phyloP scores from a whole-genome alignment of 768 basidiomycete genomes.

The Auriscalpium orientale region DNA sequence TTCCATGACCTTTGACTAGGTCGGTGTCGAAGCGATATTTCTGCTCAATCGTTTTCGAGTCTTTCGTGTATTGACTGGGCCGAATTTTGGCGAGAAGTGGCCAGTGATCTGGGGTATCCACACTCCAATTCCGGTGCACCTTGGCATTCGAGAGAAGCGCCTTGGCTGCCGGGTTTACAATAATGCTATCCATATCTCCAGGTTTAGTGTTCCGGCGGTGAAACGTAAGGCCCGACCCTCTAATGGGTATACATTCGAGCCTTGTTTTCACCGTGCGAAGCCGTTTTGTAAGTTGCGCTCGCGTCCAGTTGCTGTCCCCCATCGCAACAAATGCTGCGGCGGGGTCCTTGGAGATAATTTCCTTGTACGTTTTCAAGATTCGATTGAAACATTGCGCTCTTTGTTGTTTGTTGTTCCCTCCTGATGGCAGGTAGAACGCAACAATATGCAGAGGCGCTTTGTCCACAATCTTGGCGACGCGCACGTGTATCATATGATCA shows the following conservation, averaged over 20 bases:
- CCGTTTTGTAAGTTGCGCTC: background rate
- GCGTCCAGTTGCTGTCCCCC: background rate
- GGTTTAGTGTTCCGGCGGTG: background rate
- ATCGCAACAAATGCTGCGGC: background rate
- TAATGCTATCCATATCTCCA: background rate
- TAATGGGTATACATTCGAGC: background rate
- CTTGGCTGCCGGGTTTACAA: background rate
- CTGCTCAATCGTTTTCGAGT: background rate
- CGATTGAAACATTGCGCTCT: background rate
- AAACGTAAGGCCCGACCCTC: background rate
- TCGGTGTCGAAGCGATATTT: background rate
- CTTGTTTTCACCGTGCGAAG: background rate
- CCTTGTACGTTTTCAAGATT: background rate
- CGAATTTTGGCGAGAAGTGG: background rate
- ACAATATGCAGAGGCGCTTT: background rate
- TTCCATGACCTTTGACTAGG: background rate
- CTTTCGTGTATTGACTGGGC: background rate
- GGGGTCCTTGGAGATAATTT: background rate
- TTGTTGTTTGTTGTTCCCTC: background rate
- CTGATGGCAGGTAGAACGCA: background rate
- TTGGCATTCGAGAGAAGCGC: background rate
- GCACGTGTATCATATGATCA: background rate
- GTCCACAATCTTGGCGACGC: background rate
- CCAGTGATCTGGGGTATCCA: background rate
- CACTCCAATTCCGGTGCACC: background rate